A percentile compares a stretch with the other conserved stretches of the same genome.
phyloP scores from a whole-genome alignment of 139 green algal genomes.

The Coccomyxa sp. region DNA sequence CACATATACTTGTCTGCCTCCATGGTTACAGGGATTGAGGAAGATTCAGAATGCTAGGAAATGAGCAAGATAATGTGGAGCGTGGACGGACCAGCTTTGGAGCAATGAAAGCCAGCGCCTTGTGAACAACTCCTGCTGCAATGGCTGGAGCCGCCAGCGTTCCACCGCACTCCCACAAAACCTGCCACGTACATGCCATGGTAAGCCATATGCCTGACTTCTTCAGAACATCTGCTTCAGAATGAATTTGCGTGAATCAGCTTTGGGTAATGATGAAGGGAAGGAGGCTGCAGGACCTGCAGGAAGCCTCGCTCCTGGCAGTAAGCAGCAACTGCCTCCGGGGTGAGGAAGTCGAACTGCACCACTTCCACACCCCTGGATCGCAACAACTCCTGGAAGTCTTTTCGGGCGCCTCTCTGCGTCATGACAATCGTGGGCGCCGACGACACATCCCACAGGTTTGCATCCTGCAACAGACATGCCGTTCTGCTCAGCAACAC shows the following conservation, averaged over 20 bases:
- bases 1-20: background rate
- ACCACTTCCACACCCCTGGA: constrained; percentile 89
- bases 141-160: constrained; percentile 92
- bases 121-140: constrained; percentile 81
- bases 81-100: constrained; percentile 74
- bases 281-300: background rate
- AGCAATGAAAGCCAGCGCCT: constrained; percentile 91
- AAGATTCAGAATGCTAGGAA: too few relatives aligned
- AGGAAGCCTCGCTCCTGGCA: constrained; percentile 84
- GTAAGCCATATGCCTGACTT: background rate
- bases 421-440: constrained; percentile 97
- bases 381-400: constrained; percentile 60
- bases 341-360: constrained; percentile 97
- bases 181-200: constrained; percentile 16
- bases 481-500: background rate
- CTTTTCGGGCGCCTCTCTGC: constrained; percentile 71
- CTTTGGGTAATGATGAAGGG: too few relatives aligned
- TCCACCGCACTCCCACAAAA: constrained; percentile 98
- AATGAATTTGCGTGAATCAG: background rate
- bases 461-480: constrained; percentile 50
- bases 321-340: constrained; percentile 76
- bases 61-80: too few relatives aligned
- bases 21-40: too few relatives aligned
- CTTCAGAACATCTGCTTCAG: background rate
- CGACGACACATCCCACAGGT: constrained; percentile 81